Evolutionary conservation across 2,329 filamentous ascomycete species (phyloP).

Genomic region (Fusarium algeriense): DNA sequence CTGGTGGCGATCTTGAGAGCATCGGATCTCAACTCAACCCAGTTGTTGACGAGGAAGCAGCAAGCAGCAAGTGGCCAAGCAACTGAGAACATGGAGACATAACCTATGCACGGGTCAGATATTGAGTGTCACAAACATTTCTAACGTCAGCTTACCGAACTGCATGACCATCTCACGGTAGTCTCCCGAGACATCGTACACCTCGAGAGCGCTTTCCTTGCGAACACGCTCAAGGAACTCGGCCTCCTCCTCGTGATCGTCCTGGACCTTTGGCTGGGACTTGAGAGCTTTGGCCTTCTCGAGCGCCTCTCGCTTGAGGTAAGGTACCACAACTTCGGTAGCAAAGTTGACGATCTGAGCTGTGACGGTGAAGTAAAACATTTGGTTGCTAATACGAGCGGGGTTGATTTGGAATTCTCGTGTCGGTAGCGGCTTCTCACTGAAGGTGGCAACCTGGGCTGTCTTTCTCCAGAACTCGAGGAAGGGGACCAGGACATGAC

Average conservation of each 20-base stretch:
- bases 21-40: slow-evolving; percentile 93
- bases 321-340: slow-evolving; percentile 87
- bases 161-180: slow-evolving; percentile 95
- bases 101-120: slow-evolving; percentile 64
- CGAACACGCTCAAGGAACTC: slow-evolving; percentile 85
- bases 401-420: slow-evolving; percentile 84
- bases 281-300: slow-evolving; percentile 84
- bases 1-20: slow-evolving; percentile 93
- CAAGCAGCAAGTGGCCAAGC: slow-evolving; percentile 94
- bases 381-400: slow-evolving; percentile 84
- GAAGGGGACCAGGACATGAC: slow-evolving; percentile 83
- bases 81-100: slow-evolving; percentile 90
- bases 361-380: slow-evolving; percentile 96
- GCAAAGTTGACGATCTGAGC: slow-evolving; percentile 90
- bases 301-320: slow-evolving; percentile 81
- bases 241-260: slow-evolving; percentile 81
- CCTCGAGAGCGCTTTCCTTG: slow-evolving; percentile 82
- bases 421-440: slow-evolving; percentile 76
- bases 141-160: slow-evolving; percentile 63
- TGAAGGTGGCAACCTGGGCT: slow-evolving; percentile 79
- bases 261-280: slow-evolving; percentile 62
- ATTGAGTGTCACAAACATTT: background rate
- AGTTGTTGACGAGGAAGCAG: slow-evolving; percentile 94
- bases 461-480: slow-evolving; percentile 84
- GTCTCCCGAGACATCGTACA: slow-evolving; percentile 91